Conservation (phyloP, 176 grass and related monocot species). For the Oryza longistaminata region DNA sequence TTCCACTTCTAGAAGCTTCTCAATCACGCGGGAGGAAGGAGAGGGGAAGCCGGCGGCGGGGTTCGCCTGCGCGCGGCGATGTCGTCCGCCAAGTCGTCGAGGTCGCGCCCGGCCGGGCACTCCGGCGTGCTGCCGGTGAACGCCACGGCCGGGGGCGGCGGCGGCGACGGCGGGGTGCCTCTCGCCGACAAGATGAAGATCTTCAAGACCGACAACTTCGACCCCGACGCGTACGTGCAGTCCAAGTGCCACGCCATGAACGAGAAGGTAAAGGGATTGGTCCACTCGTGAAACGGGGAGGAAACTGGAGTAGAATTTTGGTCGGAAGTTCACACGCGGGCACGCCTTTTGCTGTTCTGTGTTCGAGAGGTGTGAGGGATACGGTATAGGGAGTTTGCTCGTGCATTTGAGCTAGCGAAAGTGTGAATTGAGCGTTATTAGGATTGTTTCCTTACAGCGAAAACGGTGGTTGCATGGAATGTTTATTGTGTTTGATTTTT, state of each 20-base stretch:
- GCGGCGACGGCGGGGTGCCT: constrained; percentile 39
- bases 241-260: constrained; percentile 91
- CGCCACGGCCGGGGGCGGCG: constrained; percentile 31
- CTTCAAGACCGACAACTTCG: constrained; percentile 97
- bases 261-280: constrained; percentile 64
- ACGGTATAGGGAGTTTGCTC: neutral
- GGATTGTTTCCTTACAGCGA: neutral
- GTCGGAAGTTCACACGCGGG: neutral
- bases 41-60: neutral
- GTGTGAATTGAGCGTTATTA: constrained; percentile 6
- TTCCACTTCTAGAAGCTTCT: constrained; percentile 29
- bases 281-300: neutral
- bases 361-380: neutral
- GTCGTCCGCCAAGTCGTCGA: constrained; percentile 75
- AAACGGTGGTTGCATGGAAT: neutral
- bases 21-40: neutral
- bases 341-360: neutral
- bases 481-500: neutral
- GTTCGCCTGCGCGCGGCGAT: constrained; percentile 26
- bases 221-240: constrained; percentile 96
- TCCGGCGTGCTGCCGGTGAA: constrained; percentile 57
- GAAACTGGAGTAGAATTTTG: neutral
- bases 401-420: neutral
- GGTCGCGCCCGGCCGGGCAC: constrained; percentile 61
- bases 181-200: constrained; percentile 96